A percentile compares a stretch with the other conserved stretches of the same genome.
These are phyloP conservation scores for Didymella exigua DNA, from an alignment of 2,329 filamentous ascomycete species.

Conservation along the genomic window DNA sequence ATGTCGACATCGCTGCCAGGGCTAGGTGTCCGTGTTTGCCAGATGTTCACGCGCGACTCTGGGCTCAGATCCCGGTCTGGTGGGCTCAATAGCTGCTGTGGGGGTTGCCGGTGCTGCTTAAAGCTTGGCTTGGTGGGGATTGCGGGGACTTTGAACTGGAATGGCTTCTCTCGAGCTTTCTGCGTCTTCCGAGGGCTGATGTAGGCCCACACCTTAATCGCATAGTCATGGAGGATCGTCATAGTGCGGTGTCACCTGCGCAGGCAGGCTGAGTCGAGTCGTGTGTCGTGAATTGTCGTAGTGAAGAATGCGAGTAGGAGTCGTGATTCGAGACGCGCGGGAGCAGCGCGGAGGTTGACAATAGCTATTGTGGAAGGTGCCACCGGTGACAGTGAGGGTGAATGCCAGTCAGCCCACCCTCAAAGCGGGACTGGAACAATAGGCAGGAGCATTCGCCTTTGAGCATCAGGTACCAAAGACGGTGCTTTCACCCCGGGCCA, in stretches of 20 bases:
- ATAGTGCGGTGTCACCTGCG: conserved; percentile 21
- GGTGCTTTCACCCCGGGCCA: conserved; percentile 20
- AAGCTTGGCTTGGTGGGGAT: conserved; percentile 20
- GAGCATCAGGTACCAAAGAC: conserved; percentile 20
- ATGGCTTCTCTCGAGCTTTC: conserved; percentile 42
- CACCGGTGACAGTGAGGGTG: conserved; percentile 26
- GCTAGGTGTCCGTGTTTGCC: conserved; percentile 33
- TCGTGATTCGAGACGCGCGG: background rate
- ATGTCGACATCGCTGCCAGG: conserved; percentile 27
- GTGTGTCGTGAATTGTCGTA: background rate
- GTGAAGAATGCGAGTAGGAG: background rate
- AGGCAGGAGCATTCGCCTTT: conserved; percentile 12
- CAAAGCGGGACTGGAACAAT: conserved; percentile 12
- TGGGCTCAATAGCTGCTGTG: conserved; percentile 3
- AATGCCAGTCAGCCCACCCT: conserved; percentile 13
- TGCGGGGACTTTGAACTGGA: conserved; percentile 47
- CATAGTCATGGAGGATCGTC: conserved; percentile 42
- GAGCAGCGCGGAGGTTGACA: background rate
- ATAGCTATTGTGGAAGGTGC: conserved; percentile 1
- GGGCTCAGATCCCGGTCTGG: conserved; percentile 43
- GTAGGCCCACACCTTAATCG: conserved; percentile 50
- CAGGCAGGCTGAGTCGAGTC: background rate
- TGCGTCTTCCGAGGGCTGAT: conserved; percentile 51
- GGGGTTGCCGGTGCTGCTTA: conserved; percentile 3
- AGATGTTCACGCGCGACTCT: conserved; percentile 29